Evolutionary conservation across 805 yeast species (phyloP), one percentile per base, ranked within the genome.

Genomic region (Sugiyamaella boreocaroliniensis): DNA sequence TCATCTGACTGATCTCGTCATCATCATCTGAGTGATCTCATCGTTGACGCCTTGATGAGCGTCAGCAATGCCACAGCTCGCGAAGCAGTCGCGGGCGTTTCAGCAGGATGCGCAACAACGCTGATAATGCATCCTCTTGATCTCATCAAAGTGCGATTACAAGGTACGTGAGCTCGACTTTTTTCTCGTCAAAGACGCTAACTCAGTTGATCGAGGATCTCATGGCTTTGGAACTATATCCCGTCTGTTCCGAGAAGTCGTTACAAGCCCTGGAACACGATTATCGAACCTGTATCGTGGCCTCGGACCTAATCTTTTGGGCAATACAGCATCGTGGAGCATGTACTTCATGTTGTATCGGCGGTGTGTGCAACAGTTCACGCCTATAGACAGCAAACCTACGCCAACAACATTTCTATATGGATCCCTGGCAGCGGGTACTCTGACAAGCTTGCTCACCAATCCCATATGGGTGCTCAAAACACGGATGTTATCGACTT

Each of bases 401-500:
- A 43, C 50, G 19, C 29, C 26, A 45, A 26, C 54, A 54, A 18
- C 46, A 47, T 80, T 81, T 66, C 61, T 84, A 29, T 50, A 70
- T 2, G 70, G 84, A 47, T 86, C 89, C 1, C 76, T 81, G 47
- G 57, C 75, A 1, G 89, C 97, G 0, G 99, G 99, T 0, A 63
- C 82, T 42, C 62, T 82, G 4, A 88, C 97, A 0, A 78, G 95
- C 0, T 51, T 88, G 0, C 43, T 86, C 14, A 90, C 99, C 0
- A 93, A 89, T 64, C 99, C 99, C 0, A 78, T 92, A 10, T 92
- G 99, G 99, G 96, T 93, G 1, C 67, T 93, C 16, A 93, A 93
- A 68, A 93, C 99, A 0, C 75, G 98, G 56, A 84, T 92, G 58
- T 75, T 90, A 61, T 81, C 89, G 16, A 78, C 79, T 1, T 62